Conservation (phyloP, 495 filamentous ascomycete genomes). For the Thozetella sp. region DNA sequence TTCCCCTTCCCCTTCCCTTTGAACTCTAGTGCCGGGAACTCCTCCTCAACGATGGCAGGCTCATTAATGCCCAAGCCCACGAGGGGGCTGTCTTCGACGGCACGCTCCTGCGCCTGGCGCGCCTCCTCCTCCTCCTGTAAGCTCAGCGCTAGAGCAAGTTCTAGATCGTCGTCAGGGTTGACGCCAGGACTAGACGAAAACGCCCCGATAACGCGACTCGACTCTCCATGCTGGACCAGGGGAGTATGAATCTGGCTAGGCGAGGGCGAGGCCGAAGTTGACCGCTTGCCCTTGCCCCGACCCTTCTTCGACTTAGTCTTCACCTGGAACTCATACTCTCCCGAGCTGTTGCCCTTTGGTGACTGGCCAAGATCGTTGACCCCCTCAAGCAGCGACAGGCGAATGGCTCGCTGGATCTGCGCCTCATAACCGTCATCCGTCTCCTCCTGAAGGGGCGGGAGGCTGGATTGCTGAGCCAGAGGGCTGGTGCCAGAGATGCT, state of each 20-base stretch:
- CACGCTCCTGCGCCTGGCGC: conserved; percentile 16
- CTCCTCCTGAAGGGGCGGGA: conserved; percentile 35
- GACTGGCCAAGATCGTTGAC: conserved; percentile 32
- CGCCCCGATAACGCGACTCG: conserved; percentile 16
- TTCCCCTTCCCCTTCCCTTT: conserved; percentile 42
- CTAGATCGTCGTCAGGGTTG: conserved; percentile 68
- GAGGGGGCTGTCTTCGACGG: not conserved
- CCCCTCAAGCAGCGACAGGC: conserved; percentile 69
- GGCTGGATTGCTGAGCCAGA: conserved; percentile 1
- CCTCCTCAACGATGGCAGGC: conserved; percentile 39
- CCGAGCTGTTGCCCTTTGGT: conserved; percentile 25
- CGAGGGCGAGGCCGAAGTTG: conserved; percentile 36
- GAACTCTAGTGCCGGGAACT: conserved; percentile 56
- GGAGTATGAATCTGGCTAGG: conserved; percentile 29
- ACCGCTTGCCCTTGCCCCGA: conserved; percentile 32
- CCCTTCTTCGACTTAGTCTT: conserved; percentile 45
- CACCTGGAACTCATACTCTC: conserved; percentile 53
- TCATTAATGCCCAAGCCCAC: conserved; percentile 18
- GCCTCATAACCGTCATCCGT: conserved; percentile 67
- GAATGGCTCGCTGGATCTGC: conserved; percentile 80
- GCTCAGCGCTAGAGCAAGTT: conserved; percentile 83
- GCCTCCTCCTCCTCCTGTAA: conserved; percentile 73
- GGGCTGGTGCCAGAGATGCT: conserved; percentile 45
- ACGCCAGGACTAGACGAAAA: conserved; percentile 5
- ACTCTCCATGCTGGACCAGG: conserved; percentile 17